Evolutionary conservation across 768 basidiomycete species (phyloP).

Genomic region (Strobilomyces confusus): DNA sequence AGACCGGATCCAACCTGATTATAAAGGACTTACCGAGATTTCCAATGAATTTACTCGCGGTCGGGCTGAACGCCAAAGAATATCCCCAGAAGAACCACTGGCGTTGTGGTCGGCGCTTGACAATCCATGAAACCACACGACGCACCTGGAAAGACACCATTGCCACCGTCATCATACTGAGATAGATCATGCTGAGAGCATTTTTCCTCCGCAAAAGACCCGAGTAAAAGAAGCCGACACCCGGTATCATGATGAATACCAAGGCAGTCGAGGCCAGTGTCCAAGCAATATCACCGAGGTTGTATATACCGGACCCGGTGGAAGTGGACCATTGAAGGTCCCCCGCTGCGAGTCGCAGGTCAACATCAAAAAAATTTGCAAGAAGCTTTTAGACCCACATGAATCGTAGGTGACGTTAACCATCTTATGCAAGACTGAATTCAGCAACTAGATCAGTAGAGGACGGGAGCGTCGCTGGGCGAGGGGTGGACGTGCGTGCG

Average conservation of each 20-base stretch:
- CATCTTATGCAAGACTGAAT: slow-evolving; percentile 28
- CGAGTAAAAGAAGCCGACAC: slow-evolving; percentile 86
- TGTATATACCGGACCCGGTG: slow-evolving; percentile 36
- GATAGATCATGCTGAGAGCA: slow-evolving; percentile 85
- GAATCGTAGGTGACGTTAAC: slow-evolving; percentile 43
- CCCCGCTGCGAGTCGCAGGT: slow-evolving; percentile 30
- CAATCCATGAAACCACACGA: slow-evolving; percentile 38
- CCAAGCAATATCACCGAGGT: slow-evolving; percentile 69
- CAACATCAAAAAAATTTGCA: background rate
- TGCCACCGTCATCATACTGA: slow-evolving; percentile 70
- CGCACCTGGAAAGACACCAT: slow-evolving; percentile 82
- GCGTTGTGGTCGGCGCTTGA: slow-evolving; percentile 3
- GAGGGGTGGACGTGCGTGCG: slow-evolving; percentile 4
- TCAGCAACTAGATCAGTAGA: background rate
- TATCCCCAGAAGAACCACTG: slow-evolving; percentile 99
- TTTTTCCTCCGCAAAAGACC: slow-evolving; percentile 92
- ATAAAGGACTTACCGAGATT: slow-evolving; percentile 58
- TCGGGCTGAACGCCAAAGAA: slow-evolving; percentile 86
- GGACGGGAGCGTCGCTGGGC: background rate
- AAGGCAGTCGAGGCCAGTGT: slow-evolving; percentile 70
- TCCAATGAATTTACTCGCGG: slow-evolving; percentile 74
- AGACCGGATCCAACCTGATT: background rate
- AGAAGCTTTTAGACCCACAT: slow-evolving; percentile 25
- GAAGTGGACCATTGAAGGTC: slow-evolving; percentile 33
- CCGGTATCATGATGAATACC: slow-evolving; percentile 83